Evolutionary conservation across 768 basidiomycete genomes (phyloP), one percentile per base, ranked within the genome.

Genomic region (Trametopsis cervina): DNA sequence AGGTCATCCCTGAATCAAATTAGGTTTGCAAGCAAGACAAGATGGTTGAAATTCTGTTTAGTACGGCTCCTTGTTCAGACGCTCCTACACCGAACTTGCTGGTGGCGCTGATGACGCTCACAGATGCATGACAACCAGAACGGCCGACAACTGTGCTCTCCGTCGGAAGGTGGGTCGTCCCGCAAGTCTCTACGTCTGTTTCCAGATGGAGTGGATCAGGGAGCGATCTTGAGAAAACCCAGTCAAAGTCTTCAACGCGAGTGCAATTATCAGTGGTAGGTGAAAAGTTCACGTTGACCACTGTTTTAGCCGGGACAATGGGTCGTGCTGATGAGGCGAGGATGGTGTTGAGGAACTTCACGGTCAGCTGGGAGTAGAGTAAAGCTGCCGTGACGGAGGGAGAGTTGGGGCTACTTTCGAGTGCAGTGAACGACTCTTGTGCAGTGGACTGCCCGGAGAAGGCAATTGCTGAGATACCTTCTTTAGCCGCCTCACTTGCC

Each of bases 401-500:
- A 7, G 69, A 57, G 23, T 56, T 63, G 3, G 69, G 64, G 23
- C 64, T 50, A 6, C 60, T 58, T 15, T 57, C 52, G 52, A 77
- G 73, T 11, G 74, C 75, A 20, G 75, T 77, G 61, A 71, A 77
- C 2, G 74, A 76, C 11, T 76, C 71, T 44, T 69, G 64, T 0
- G 68, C 60, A 15, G 66, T 72, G 18, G 66, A 61, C 13, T 56
- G 54, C 13, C 67, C 70, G 6, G 74, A 76, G 63, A 75, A 75
- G 0, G 76, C 76, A 25, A 71, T 65, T 1, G 75, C 68, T 3
- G 77, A 74, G 42, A 77, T 65, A 24, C 76, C 77, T 55, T 72
- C 66, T 38, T 65, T 54, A 1, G 74, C 70, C 3, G 75, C 72
- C 59, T 74, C 73, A 11, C 64, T 64, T 0, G 76, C 75, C 2